Conservation (phyloP, 257 asterid genomes). For the Primulina eburnea region DNA sequence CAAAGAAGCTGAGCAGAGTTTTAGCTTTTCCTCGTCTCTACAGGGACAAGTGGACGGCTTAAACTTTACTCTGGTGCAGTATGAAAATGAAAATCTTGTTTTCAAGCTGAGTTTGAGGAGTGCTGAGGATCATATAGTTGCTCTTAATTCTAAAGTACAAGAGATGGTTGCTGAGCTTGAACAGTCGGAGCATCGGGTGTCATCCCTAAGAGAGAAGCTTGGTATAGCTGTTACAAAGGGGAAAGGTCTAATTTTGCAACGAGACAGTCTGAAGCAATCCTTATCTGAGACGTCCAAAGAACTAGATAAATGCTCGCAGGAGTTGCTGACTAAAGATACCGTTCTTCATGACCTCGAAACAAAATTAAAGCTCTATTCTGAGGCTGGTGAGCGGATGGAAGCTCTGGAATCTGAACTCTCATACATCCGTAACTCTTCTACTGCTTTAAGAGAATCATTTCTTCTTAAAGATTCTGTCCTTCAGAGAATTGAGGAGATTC, state of each 20-base stretch:
- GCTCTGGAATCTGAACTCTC: constrained; percentile 97
- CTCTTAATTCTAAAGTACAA: constrained; percentile 47
- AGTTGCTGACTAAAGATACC: constrained; percentile 66
- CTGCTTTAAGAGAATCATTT: constrained; percentile 93
- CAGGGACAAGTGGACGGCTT: constrained; percentile 57
- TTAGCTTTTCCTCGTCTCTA: constrained; percentile 43
- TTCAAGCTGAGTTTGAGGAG: constrained; percentile 62
- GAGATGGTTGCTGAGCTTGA: constrained; percentile 77
- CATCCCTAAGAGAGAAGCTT: constrained; percentile 91
- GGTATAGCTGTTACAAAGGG: constrained; percentile 96
- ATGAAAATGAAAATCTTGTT: constrained; percentile 66
- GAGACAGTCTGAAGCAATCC: constrained; percentile 88
- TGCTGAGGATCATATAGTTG: constrained; percentile 42
- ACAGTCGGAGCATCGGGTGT: constrained; percentile 89
- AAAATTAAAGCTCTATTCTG: constrained; percentile 77
- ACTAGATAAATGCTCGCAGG: constrained; percentile 72
- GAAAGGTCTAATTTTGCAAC: constrained; percentile 88
- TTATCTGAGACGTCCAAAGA: constrained; percentile 73
- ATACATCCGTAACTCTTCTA: constrained; percentile 93
- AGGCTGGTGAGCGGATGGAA: constrained; percentile 99
- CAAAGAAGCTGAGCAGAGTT: constrained; percentile 51
- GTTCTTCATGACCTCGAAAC: constrained; percentile 78
- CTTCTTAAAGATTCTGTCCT: constrained; percentile 93
- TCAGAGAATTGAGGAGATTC: constrained; percentile 93
- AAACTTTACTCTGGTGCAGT: constrained; percentile 41